phyloP scores from a whole-genome alignment of 495 filamentous ascomycete genomes.

The Ramalina peruviana region DNA sequence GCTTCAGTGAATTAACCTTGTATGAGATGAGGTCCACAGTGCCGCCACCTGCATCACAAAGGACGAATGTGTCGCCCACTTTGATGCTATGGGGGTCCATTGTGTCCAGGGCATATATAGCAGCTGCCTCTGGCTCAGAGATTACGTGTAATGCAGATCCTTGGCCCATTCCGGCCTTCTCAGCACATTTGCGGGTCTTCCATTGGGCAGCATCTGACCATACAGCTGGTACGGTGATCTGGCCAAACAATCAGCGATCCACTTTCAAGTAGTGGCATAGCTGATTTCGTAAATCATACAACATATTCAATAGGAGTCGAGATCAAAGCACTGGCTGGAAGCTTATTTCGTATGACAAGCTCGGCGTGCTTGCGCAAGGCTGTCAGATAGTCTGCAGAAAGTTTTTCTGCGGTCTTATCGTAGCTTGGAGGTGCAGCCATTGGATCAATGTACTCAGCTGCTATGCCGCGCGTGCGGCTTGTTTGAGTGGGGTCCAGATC shows the following conservation, averaged over 20 bases:
- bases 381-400: slow-evolving; percentile 53
- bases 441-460: slow-evolving; percentile 4
- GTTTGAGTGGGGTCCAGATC: slow-evolving; percentile 19
- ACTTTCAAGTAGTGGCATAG: neutral
- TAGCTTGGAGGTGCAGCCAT: slow-evolving; percentile 16
- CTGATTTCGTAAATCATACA: neutral
- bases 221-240: slow-evolving; percentile 45
- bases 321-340: slow-evolving; percentile 47
- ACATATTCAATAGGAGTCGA: slow-evolving; percentile 52
- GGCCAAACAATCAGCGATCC: neutral
- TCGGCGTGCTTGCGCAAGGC: slow-evolving; percentile 18
- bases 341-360: slow-evolving; percentile 23
- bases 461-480: neutral
- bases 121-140: slow-evolving; percentile 63
- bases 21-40: slow-evolving; percentile 56
- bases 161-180: slow-evolving; percentile 51
- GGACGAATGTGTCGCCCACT: slow-evolving; percentile 56
- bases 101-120: slow-evolving; percentile 54
- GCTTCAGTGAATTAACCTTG: slow-evolving; percentile 20
- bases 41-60: slow-evolving; percentile 68
- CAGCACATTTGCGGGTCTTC: slow-evolving; percentile 48
- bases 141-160: slow-evolving; percentile 49
- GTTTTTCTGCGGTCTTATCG: slow-evolving; percentile 44
- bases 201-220: slow-evolving; percentile 66
- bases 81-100: slow-evolving; percentile 50